These are phyloP conservation scores for Cytospora leucostoma DNA, from an alignment of 2,329 filamentous ascomycete species.

Conservation along the genomic window DNA sequence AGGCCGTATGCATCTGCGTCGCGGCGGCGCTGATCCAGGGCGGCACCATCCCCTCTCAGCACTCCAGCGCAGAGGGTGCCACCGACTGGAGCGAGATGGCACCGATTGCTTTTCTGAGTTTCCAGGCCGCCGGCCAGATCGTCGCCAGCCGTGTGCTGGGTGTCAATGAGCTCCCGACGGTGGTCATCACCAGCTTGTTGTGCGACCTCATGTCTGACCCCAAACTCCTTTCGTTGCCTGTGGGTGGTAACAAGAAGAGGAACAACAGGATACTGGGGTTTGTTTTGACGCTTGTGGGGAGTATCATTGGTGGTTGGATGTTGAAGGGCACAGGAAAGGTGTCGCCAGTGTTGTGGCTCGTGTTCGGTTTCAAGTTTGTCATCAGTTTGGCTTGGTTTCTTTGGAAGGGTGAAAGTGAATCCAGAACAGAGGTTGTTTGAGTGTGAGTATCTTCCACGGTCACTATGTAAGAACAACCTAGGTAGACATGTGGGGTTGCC, in stretches of 20 bases:
- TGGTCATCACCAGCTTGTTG: slow-evolving; percentile 56
- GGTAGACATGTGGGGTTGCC: too few species aligned
- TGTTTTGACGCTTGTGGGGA: slow-evolving; percentile 49
- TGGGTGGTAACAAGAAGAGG: slow-evolving; percentile 49
- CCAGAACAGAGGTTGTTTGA: not conserved
- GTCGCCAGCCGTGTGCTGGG: slow-evolving; percentile 51
- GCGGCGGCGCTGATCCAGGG: slow-evolving; percentile 23
- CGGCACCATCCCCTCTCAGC: slow-evolving; percentile 12
- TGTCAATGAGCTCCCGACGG: slow-evolving; percentile 56
- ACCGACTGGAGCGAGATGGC: slow-evolving; percentile 34
- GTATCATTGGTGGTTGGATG: slow-evolving; percentile 51
- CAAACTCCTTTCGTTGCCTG: slow-evolving; percentile 42
- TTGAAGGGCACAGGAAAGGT: slow-evolving; percentile 45
- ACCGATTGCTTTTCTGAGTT: slow-evolving; percentile 45
- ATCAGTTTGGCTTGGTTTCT: slow-evolving; percentile 41
- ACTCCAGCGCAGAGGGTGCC: not conserved
- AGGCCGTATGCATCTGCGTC: slow-evolving; percentile 20
- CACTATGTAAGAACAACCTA: too few species aligned
- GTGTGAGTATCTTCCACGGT: not conserved
- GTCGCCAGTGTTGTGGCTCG: slow-evolving; percentile 47
- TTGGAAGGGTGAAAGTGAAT: slow-evolving; percentile 31
- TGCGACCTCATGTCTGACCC: slow-evolving; percentile 56
- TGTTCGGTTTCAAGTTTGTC: slow-evolving; percentile 46
- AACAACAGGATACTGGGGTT: slow-evolving; percentile 50
- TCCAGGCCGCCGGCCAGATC: slow-evolving; percentile 57